Evolutionary conservation across 1,139 yeast genomes (phyloP), one percentile per base, ranked within the genome.

Genomic region (Schwanniomyces etchellsii): DNA sequence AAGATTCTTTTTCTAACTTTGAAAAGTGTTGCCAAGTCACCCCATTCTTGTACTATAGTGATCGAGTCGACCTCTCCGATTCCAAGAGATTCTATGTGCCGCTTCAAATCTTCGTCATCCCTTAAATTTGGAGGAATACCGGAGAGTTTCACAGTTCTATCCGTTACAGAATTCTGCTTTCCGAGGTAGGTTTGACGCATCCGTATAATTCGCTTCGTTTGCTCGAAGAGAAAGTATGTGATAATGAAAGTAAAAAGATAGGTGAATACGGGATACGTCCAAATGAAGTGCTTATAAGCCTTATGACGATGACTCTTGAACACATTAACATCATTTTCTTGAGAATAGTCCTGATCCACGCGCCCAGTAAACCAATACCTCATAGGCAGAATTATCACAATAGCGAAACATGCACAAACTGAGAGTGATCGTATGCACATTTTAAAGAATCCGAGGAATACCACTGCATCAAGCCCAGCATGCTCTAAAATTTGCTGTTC

Each of bases 381-480:
- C 4, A 85, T 65, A 0, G 96, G 95, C 10, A 86, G 78, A 24
- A 85, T 74, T 14, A 85, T 65, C 14, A 74, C 60, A 14, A 81
- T 49, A 2, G 91, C 89, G 33, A 82, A 68, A 2, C 81, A 39
- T 2, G 81, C 65, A 47, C 84, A 72, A 1, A 71, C 58, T 5
- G 70, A 53, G 17, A 85, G 59, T 22, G 80, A 67, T 46, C 73
- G 73, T 35, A 84, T 80, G 24, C 88, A 74, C 79, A 83, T 80
- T 40, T 76, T 73, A 65, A 85, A 86, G 53, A 85, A 85, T 11
- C 83, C 81, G 17, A 85, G 59, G 46, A 81, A 85, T 32, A 89
- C 96, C 56, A 74, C 88, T 0, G 97, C 96, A 57, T 91, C 98
- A 26, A 91, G 60, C 0, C 98, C 98, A 1, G 96, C 96, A 48